A percentile compares a stretch with the other conserved stretches of the same genome.
Conservation (phyloP, 805 yeast species). For the Teunomyces gatunensis region DNA sequence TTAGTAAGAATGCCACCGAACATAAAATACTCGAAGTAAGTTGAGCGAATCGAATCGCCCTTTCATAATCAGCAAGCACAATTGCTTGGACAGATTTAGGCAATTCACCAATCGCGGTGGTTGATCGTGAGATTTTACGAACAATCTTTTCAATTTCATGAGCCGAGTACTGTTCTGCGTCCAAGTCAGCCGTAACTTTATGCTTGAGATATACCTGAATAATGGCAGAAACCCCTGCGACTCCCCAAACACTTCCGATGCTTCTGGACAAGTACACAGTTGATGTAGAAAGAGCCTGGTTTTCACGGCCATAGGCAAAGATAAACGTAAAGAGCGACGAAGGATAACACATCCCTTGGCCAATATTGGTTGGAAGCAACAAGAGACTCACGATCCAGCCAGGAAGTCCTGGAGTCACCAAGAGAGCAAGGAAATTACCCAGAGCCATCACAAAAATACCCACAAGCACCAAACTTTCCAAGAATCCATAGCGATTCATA, state of each 20-base stretch:
- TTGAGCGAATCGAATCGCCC: conserved; percentile 25
- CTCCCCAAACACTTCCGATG: conserved; percentile 43
- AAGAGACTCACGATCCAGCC: conserved; percentile 22
- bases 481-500: conserved; percentile 30
- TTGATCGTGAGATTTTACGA: conserved; percentile 17
- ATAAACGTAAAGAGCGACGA: conserved; percentile 35
- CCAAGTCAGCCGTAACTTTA: conserved; percentile 13
- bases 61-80: conserved; percentile 22
- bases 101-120: too few relatives aligned
- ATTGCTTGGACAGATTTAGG: conserved; percentile 15
- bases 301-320: conserved; percentile 25
- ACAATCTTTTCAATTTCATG: conserved; percentile 17
- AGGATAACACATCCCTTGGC: conserved; percentile 40
- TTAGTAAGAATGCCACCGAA: neutral
- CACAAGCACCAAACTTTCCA: conserved; percentile 21
- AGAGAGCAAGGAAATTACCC: conserved; percentile 31
- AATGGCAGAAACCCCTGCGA: conserved; percentile 19
- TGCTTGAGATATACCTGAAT: conserved; percentile 15
- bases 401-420: conserved; percentile 13
- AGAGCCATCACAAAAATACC: conserved; percentile 33
- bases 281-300: conserved; percentile 41
- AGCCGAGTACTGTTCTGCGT: conserved; percentile 8
- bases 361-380: conserved; percentile 35
- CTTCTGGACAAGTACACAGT: conserved; percentile 37
- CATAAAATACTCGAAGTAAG: conserved; percentile 13